Conservation (phyloP, 805 yeast genomes). For the Maudiozyma serrabonitensis region DNA sequence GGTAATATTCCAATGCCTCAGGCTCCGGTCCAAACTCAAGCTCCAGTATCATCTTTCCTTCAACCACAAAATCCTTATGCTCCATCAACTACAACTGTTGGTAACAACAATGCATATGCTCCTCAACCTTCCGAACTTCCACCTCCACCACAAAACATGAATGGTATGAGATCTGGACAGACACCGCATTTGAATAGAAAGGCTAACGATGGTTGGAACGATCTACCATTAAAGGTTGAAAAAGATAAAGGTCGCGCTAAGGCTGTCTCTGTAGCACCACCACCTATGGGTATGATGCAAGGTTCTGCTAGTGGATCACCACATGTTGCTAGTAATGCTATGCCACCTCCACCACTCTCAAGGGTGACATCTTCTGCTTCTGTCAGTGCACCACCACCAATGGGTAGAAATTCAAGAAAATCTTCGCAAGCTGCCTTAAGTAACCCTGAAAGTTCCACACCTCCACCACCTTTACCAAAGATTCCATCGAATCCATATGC, state of each 20-base stretch:
- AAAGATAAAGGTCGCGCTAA: slow-evolving; percentile 27
- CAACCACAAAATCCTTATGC: slow-evolving; percentile 25
- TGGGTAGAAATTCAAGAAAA: slow-evolving; percentile 1
- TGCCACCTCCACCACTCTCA: slow-evolving; percentile 19
- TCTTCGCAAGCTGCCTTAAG: not conserved
- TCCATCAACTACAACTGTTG: slow-evolving; percentile 2
- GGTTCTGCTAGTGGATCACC: not conserved
- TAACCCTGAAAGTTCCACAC: slow-evolving; percentile 20
- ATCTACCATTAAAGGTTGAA: slow-evolving; percentile 25
- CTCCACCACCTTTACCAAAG: slow-evolving; percentile 1
- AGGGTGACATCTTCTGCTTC: slow-evolving; percentile 19
- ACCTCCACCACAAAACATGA: slow-evolving; percentile 28
- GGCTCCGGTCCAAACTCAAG: slow-evolving; percentile 4
- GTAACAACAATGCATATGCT: slow-evolving; percentile 17
- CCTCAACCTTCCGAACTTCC: not conserved
- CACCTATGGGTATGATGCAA: slow-evolving; percentile 6
- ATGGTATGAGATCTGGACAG: slow-evolving; percentile 28
- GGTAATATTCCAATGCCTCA: not conserved
- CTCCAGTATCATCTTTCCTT: slow-evolving; percentile 9
- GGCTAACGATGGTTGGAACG: slow-evolving; percentile 33
- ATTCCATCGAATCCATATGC: slow-evolving; percentile 2
- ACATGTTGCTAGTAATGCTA: slow-evolving; percentile 4
- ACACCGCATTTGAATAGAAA: slow-evolving; percentile 28
- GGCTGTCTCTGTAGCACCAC: slow-evolving; percentile 31
- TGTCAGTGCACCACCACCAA: slow-evolving; percentile 17